These are phyloP conservation scores for Dioscorea zingiberensis DNA, from an alignment of 106 monocot genomes.

Conservation along the genomic window DNA sequence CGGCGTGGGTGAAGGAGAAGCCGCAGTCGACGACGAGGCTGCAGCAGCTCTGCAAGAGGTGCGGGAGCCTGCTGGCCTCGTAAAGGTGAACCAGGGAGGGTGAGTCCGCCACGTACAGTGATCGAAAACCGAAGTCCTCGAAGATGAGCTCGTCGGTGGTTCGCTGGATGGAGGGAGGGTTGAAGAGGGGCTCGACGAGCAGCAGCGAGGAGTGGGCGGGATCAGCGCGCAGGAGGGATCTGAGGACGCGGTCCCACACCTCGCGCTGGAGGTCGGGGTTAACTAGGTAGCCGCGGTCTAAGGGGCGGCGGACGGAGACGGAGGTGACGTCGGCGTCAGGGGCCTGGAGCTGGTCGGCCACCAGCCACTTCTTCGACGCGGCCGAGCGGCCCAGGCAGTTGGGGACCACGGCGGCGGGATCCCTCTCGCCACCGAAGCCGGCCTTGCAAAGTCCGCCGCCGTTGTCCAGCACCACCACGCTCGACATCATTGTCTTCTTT, in stretches of 20 bases:
- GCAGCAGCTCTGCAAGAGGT: constrained; percentile 28
- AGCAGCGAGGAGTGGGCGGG: constrained; percentile 62
- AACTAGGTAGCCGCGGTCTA: constrained; percentile 89
- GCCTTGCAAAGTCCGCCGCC: constrained; percentile 90
- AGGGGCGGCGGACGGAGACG: constrained; percentile 73
- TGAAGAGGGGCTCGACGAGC: constrained; percentile 87
- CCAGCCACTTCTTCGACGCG: constrained; percentile 45
- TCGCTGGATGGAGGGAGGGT: constrained; percentile 62
- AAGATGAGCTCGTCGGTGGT: constrained; percentile 88
- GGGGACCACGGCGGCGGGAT: constrained; percentile 67
- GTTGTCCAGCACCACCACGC: constrained; percentile 84
- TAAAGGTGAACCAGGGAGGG: constrained; percentile 88
- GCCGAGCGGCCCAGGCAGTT: constrained; percentile 68
- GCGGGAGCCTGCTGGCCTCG: constrained; percentile 47
- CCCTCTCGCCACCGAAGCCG: constrained; percentile 84
- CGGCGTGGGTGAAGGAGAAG: constrained; percentile 86
- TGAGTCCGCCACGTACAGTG: constrained; percentile 68
- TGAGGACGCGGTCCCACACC: constrained; percentile 75
- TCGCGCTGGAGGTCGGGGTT: constrained; percentile 76
- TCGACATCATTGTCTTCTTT: constrained; percentile 7
- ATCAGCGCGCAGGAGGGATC: constrained; percentile 39
- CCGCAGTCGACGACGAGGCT: constrained; percentile 96
- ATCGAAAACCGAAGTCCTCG: constrained; percentile 75
- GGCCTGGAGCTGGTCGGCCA: constrained; percentile 68
- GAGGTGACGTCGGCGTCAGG: constrained; percentile 61